phyloP scores from a whole-genome alignment of 441 rosid genomes.

The Geranium incanum region DNA sequence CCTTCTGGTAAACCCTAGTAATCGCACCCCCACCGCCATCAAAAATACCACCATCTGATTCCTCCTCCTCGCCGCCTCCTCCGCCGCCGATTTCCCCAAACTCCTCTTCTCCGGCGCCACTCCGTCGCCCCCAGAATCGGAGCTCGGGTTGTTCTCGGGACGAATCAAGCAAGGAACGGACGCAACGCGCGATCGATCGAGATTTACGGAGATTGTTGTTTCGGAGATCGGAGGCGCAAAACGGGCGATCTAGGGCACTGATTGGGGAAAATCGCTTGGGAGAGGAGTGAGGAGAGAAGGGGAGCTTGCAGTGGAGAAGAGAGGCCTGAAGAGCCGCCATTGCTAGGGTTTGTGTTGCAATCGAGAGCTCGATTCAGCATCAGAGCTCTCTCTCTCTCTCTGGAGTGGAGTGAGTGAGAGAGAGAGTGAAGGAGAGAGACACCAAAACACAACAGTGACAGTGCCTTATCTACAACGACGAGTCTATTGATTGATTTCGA shows the following conservation, averaged over 20 bases:
- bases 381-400: slow-evolving; percentile 3
- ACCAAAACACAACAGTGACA: no score
- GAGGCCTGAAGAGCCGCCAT: background rate
- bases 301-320: background rate
- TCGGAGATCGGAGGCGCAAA: background rate
- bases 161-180: background rate
- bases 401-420: background rate
- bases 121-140: background rate
- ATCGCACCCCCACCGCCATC: no score
- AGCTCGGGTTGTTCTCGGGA: background rate
- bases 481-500: no score
- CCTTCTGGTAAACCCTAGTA: no score
- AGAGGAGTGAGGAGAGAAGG: background rate
- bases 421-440: no score
- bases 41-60: no score
- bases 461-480: no score
- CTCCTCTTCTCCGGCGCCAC: no score
- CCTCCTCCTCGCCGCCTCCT: no score
- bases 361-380: background rate
- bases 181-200: no score
- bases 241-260: background rate
- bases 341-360: background rate
- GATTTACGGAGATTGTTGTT: background rate
- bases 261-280: background rate
- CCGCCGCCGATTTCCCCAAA: no score